A percentile compares a stretch with the other conserved stretches of the same genome.
Evolutionary conservation across 805 yeast species (phyloP).

Genomic region (Clavispora santaluciae): DNA sequence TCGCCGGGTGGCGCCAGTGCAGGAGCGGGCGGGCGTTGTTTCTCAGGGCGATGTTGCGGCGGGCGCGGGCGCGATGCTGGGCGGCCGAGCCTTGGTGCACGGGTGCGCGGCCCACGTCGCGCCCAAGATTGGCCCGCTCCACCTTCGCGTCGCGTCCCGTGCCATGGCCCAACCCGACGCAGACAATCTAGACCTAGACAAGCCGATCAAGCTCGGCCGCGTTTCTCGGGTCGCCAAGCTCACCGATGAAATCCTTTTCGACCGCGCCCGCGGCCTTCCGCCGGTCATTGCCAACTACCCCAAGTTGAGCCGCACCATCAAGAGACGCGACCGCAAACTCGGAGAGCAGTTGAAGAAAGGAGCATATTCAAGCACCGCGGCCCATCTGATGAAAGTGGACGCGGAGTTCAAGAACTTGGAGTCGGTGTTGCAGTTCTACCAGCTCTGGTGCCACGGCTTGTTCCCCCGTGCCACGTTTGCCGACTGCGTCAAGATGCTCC

Average conservation of each 20-base stretch:
- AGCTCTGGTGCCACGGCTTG: conserved; percentile 42
- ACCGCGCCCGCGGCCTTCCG: conserved; percentile 28
- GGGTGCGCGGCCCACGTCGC: background rate
- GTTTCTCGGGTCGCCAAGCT: conserved; percentile 29
- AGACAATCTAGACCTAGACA: conserved; percentile 29
- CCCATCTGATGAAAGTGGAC: conserved; percentile 21
- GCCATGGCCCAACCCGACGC: conserved; percentile 14
- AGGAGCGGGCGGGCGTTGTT: too few relatives aligned
- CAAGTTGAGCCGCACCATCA: conserved; percentile 22
- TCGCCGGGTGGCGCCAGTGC: too few relatives aligned
- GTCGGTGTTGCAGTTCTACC: conserved; percentile 37
- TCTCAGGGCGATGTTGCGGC: too few relatives aligned
- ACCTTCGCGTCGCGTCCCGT: conserved; percentile 2
- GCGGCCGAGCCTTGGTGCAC: too few relatives aligned
- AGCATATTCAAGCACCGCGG: conserved; percentile 10
- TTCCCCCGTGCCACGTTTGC: conserved; percentile 16
- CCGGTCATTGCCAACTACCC: conserved; percentile 28
- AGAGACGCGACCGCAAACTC: conserved; percentile 21
- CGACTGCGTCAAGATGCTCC: conserved; percentile 15
- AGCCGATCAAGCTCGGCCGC: conserved; percentile 31
- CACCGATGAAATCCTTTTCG: conserved; percentile 36
- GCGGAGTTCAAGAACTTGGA: conserved; percentile 32
- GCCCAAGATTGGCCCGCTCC: too few relatives aligned
- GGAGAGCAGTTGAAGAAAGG: conserved; percentile 13
- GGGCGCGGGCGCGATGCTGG: too few relatives aligned